Evolutionary conservation across 768 basidiomycete genomes (phyloP).

Genomic region (Pulveroboletus sp.): DNA sequence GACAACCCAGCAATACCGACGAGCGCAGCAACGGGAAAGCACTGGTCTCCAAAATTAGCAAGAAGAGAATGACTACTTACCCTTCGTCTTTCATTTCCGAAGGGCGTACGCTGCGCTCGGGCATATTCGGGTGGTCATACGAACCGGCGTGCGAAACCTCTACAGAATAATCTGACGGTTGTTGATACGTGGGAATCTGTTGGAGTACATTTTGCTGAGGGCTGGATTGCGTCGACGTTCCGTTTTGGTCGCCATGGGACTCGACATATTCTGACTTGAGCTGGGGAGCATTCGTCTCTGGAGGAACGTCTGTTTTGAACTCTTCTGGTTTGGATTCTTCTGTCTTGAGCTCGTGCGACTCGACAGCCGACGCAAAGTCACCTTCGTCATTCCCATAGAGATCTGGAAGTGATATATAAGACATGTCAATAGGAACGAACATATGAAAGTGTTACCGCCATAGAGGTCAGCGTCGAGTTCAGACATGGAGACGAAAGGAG

Average conservation of each 20-base stretch:
- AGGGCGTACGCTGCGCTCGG: slow-evolving; percentile 67
- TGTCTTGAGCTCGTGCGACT: slow-evolving; percentile 32
- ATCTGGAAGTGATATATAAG: slow-evolving; percentile 39
- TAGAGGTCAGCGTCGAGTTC: slow-evolving; percentile 90
- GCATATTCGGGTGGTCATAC: slow-evolving; percentile 42
- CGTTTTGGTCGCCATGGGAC: slow-evolving; percentile 14
- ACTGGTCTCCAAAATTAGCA: slow-evolving; percentile 12
- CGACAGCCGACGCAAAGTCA: slow-evolving; percentile 53
- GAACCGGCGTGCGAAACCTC: slow-evolving; percentile 34
- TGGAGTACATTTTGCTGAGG: slow-evolving; percentile 49
- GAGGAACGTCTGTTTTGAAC: slow-evolving; percentile 25
- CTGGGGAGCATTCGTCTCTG: slow-evolving; percentile 16
- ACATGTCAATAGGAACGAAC: rapidly evolving
- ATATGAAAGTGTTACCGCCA: slow-evolving; percentile 54
- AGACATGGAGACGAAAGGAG: slow-evolving; percentile 52
- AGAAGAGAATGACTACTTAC: slow-evolving; percentile 53
- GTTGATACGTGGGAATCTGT: slow-evolving; percentile 78
- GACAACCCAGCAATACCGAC: slow-evolving; percentile 27
- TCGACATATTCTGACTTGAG: slow-evolving; percentile 12
- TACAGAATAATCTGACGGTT: slow-evolving; percentile 54
- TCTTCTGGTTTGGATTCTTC: slow-evolving; percentile 28
- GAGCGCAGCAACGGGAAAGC: slow-evolving; percentile 12
- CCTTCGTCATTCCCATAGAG: slow-evolving; percentile 64
- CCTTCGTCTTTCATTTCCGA: slow-evolving; percentile 98
- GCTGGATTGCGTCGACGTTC: slow-evolving; percentile 15